A percentile compares a stretch with the other conserved stretches of the same genome.
phyloP scores from a whole-genome alignment of 345 rosid genomes.

The Limnanthes douglasii region DNA sequence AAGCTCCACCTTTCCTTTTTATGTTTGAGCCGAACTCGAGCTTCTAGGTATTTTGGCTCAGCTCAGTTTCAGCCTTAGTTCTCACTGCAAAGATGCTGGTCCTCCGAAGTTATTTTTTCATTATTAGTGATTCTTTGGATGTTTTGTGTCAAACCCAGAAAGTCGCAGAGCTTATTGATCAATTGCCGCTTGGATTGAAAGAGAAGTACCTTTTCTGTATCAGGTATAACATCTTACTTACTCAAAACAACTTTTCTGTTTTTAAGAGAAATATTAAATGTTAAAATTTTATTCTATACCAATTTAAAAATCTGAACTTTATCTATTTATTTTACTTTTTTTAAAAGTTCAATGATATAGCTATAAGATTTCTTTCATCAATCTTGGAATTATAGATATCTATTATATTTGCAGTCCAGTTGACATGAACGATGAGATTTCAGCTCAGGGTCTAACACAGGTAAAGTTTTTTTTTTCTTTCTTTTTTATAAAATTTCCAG shows the following conservation, averaged over 20 bases:
- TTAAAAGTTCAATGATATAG: constrained; percentile 2
- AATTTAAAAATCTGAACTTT: not conserved
- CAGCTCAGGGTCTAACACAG: constrained; percentile 75
- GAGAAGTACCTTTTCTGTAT: constrained; percentile 77
- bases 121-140: not conserved
- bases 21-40: too few relatives aligned
- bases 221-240: constrained; percentile 27
- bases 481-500: not conserved
- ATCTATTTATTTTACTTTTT: not conserved
- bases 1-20: too few relatives aligned
- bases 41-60: too few relatives aligned
- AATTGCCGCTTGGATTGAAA: constrained; percentile 57
- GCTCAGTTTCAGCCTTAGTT: too few relatives aligned
- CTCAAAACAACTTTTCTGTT: too few relatives aligned
- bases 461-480: constrained; percentile 15
- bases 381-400: constrained; percentile 6
- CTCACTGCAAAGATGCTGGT: constrained; percentile 3
- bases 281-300: not conserved
- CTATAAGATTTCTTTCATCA: too few relatives aligned
- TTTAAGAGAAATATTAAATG: not conserved
- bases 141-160: too few relatives aligned
- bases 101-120: not conserved
- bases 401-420: constrained; percentile 53
- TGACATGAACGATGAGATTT: constrained; percentile 57
- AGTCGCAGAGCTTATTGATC: constrained; percentile 58